A percentile compares a stretch with the other conserved stretches of the same genome.
phyloP scores from a whole-genome alignment of 2,329 filamentous ascomycete species.

The Penicillium griseofulvum region DNA sequence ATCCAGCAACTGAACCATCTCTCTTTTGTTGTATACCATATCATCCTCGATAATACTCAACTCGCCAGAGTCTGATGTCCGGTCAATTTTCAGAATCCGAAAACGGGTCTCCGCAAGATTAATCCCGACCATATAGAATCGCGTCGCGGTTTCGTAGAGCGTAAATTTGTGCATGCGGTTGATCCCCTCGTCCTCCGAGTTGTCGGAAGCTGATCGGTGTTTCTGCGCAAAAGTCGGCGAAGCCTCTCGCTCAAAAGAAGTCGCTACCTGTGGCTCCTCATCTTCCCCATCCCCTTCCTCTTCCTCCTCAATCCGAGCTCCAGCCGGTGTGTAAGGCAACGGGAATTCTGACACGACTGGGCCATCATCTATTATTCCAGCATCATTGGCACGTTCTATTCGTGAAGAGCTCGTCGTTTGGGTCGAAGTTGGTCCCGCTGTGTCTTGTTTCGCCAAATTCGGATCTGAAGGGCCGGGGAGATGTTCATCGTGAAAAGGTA shows the following conservation, averaged over 20 bases:
- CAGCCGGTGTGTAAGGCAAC: constrained; percentile 32
- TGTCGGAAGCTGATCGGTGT: constrained; percentile 35
- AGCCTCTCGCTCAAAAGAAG: constrained; percentile 46
- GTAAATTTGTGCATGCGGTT: constrained; percentile 89
- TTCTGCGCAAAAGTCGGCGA: constrained; percentile 40
- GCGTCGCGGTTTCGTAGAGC: constrained; percentile 90
- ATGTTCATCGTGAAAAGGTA: constrained; percentile 16
- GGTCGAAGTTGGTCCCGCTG: constrained; percentile 13
- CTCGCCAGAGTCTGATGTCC: constrained; percentile 75
- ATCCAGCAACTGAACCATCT: constrained; percentile 90
- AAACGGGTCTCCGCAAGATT: constrained; percentile 87
- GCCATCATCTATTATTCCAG: constrained; percentile 17
- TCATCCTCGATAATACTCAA: constrained; percentile 89
- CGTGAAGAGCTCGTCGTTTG: constrained; percentile 9
- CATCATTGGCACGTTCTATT: constrained; percentile 15
- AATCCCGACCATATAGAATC: constrained; percentile 91
- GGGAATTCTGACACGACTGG: constrained; percentile 27
- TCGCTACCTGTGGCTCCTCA: constrained; percentile 45
- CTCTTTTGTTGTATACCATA: constrained; percentile 85
- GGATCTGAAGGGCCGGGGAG: constrained; percentile 6
- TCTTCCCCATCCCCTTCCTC: constrained; percentile 41
- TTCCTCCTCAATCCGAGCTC: constrained; percentile 32
- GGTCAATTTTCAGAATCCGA: constrained; percentile 90
- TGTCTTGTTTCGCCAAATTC: constrained; percentile 11
- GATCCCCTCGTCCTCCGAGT: constrained; percentile 47